Conservation (phyloP, 1,284 basidiomycete species). For the Cronartium quercuum region DNA sequence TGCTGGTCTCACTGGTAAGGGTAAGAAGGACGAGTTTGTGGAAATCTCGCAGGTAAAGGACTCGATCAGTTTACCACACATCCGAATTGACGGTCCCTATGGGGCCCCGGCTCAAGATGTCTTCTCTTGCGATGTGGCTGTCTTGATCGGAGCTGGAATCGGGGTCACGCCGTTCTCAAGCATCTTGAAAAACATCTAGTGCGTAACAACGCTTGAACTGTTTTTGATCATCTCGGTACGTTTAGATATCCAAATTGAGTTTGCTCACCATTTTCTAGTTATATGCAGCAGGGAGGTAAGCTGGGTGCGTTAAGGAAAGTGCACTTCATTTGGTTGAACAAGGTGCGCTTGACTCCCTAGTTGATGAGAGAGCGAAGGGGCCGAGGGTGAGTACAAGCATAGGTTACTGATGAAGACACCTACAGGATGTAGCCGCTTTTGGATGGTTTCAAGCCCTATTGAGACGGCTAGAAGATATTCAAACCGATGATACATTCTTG, state of each 20-base stretch:
- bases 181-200: slow-evolving; percentile 84
- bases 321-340: slow-evolving; percentile 85
- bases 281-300: slow-evolving; percentile 68
- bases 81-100: slow-evolving; percentile 74
- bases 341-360: slow-evolving; percentile 45
- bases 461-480: slow-evolving; percentile 70
- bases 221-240: neutral
- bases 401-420: neutral
- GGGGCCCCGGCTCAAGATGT: slow-evolving; percentile 85
- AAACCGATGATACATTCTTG: slow-evolving; percentile 71
- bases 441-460: slow-evolving; percentile 85
- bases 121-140: slow-evolving; percentile 72
- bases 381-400: no score
- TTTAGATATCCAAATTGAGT: neutral
- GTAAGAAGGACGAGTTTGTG: slow-evolving; percentile 62
- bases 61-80: slow-evolving; percentile 56
- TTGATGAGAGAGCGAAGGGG: neutral
- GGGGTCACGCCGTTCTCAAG: slow-evolving; percentile 79
- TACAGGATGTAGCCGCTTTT: slow-evolving; percentile 57
- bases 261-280: slow-evolving; percentile 48
- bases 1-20: slow-evolving; percentile 44
- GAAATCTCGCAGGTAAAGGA: slow-evolving; percentile 58
- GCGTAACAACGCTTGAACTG: neutral
- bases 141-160: slow-evolving; percentile 80
- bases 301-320: slow-evolving; percentile 71